A percentile compares a stretch with the other conserved stretches of the same genome.
Evolutionary conservation across 2,329 filamentous ascomycete genomes (phyloP).

Genomic region (Fusarium musae): DNA sequence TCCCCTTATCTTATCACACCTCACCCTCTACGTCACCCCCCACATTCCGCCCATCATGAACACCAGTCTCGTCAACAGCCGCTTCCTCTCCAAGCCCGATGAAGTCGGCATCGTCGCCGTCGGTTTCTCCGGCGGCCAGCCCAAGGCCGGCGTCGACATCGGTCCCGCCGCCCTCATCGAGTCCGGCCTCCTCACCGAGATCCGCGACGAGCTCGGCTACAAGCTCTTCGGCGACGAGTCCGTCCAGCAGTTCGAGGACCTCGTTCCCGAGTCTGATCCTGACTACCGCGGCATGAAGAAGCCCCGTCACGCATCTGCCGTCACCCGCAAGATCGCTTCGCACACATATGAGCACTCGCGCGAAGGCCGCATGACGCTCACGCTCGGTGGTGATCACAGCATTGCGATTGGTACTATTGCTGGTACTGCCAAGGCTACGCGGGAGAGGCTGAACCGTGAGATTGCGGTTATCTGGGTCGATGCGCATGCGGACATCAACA

Average conservation of each 20-base stretch:
- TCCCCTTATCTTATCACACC: slow-evolving; percentile 23
- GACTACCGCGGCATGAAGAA: slow-evolving; percentile 95
- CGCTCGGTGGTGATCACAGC: slow-evolving; percentile 94
- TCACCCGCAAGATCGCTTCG: slow-evolving; percentile 80
- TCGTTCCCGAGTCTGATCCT: slow-evolving; percentile 77
- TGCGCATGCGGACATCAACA: slow-evolving; percentile 98
- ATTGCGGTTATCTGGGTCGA: slow-evolving; percentile 99
- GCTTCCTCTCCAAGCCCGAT: slow-evolving; percentile 82
- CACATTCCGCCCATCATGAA: slow-evolving; percentile 54
- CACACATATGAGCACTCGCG: slow-evolving; percentile 90
- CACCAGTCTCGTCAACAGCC: slow-evolving; percentile 67
- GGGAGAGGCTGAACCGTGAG: slow-evolving; percentile 83
- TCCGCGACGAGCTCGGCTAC: slow-evolving; percentile 88
- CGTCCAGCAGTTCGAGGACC: slow-evolving; percentile 84
- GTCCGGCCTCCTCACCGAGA: slow-evolving; percentile 84
- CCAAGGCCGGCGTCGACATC: slow-evolving; percentile 91
- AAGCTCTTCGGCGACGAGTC: slow-evolving; percentile 83
- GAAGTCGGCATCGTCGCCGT: slow-evolving; percentile 94
- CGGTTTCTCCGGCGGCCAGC: slow-evolving; percentile 93
- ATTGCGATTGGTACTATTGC: slow-evolving; percentile 95
- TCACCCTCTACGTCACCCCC: slow-evolving; percentile 40
- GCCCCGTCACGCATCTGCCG: slow-evolving; percentile 84
- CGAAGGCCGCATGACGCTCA: slow-evolving; percentile 87
- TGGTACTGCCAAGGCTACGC: slow-evolving; percentile 85
- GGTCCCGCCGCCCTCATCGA: slow-evolving; percentile 90